phyloP scores from a whole-genome alignment of 2,329 filamentous ascomycete genomes.

The Chaetomiaceae sp. region DNA sequence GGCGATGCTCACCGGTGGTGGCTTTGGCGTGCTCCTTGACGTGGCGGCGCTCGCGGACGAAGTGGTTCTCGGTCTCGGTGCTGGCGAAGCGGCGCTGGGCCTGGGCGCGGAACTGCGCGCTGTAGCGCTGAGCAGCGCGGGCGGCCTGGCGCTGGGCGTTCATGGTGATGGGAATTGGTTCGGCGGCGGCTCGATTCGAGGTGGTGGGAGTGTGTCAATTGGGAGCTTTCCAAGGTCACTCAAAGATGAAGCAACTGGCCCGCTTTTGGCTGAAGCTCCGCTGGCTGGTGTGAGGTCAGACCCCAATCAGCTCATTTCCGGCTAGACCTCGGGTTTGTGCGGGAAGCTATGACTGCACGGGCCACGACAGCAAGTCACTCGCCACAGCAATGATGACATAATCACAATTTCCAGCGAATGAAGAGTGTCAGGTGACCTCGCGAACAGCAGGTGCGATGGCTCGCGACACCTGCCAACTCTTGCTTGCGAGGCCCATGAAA shows the following conservation, averaged over 20 bases:
- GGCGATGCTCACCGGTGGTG: conserved; percentile 65
- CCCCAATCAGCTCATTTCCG: conserved; percentile 26
- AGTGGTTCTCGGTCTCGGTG: conserved; percentile 73
- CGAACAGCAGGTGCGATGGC: not conserved
- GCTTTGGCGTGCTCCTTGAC: conserved; percentile 85
- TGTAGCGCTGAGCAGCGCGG: conserved; percentile 45
- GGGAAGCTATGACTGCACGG: not conserved
- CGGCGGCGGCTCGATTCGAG: conserved; percentile 9
- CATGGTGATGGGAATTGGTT: conserved; percentile 15
- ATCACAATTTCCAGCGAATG: not conserved
- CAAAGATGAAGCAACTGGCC: conserved; percentile 21
- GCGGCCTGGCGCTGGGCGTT: conserved; percentile 17
- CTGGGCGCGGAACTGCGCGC: conserved; percentile 54
- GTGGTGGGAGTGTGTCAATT: conserved; percentile 9
- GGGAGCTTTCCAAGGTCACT: conserved; percentile 9
- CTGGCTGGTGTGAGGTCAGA: conserved; percentile 24
- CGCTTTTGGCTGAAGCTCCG: conserved; percentile 18
- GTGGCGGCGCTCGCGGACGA: conserved; percentile 85
- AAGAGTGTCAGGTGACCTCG: conserved; percentile 18
- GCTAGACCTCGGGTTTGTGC: conserved; percentile 22
- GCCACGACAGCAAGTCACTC: conserved; percentile 1
- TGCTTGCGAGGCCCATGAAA: no score
- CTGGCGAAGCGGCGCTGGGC: conserved; percentile 69
- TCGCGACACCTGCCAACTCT: not conserved
- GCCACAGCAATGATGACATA: conserved; percentile 14